Percentiles rank a stretch among this genome's conserved stretches.
phyloP scores from a whole-genome alignment of 441 rosid genomes.

The Gossypium gossypioides region DNA sequence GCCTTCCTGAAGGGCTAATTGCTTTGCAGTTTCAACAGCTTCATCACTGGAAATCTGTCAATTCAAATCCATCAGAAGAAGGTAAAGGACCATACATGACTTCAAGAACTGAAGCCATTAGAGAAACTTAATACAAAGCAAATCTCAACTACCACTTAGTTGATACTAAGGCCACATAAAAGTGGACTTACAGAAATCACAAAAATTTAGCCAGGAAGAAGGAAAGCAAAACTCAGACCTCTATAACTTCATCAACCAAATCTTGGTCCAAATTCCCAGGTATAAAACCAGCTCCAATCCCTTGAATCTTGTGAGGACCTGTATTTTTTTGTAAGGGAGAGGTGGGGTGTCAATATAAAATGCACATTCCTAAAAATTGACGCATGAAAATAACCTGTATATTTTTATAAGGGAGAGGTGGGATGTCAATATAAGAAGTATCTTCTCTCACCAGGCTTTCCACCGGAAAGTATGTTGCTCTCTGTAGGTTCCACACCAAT shows the following conservation, averaged over 20 bases:
- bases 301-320: conserved; percentile 99
- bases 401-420: background rate
- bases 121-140: background rate
- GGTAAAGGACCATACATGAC: background rate
- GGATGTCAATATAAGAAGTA: background rate
- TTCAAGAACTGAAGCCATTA: background rate
- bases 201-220: conserved; percentile 9
- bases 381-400: background rate
- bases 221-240: conserved; percentile 32
- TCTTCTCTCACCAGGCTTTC: conserved; percentile 75
- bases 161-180: background rate
- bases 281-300: conserved; percentile 95
- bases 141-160: background rate
- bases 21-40: conserved; percentile 88
- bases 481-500: conserved; percentile 86
- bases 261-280: conserved; percentile 71
- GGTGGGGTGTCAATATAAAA: conserved; percentile 5
- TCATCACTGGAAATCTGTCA: conserved; percentile 82
- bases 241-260: conserved; percentile 76
- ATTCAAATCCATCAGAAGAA: conserved; percentile 11
- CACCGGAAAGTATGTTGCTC: conserved; percentile 89
- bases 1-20: conserved; percentile 92
- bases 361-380: background rate
- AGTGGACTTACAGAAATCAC: background rate
- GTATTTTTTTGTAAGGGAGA: conserved; percentile 21